A percentile compares a stretch with the other conserved stretches of the same genome.
Evolutionary conservation across 306 rosid genomes (phyloP).

Genomic region (Comarum palustre): DNA sequence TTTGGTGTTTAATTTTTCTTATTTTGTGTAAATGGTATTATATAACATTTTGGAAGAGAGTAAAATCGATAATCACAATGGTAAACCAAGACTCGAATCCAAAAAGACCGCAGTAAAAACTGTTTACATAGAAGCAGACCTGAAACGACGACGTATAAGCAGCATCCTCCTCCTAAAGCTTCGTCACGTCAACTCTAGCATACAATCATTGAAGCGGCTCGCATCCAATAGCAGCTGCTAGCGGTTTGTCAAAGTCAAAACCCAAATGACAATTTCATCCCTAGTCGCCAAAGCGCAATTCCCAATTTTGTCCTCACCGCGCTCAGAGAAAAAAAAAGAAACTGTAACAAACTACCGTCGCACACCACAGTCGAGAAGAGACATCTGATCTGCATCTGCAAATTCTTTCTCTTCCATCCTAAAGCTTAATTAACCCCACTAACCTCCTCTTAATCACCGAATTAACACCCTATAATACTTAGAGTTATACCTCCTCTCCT

Average conservation of each 20-base stretch:
- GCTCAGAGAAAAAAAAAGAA: neutral
- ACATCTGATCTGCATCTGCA: constrained; percentile 38
- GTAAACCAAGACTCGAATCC: neutral
- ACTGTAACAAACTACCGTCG: constrained; percentile 16
- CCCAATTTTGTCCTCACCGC: constrained; percentile 23
- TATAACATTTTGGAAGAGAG: no score
- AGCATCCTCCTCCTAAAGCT: neutral
- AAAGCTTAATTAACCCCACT: constrained; percentile 1
- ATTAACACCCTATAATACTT: constrained; percentile 13
- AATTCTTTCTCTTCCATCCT: neutral
- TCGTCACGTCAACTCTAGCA: no score
- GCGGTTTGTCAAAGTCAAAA: neutral
- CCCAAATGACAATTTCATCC: constrained; percentile 15
- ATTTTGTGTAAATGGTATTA: no score
- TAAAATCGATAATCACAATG: no score
- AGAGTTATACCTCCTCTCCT: constrained; percentile 5
- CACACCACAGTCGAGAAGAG: constrained; percentile 27
- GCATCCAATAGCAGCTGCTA: neutral
- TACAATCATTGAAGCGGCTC: constrained; percentile 1
- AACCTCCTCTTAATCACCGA: constrained; percentile 13
- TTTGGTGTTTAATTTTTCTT: no score
- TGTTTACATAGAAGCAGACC: no score
- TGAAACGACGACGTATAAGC: neutral
- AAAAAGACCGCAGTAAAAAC: neutral
- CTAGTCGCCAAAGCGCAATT: neutral